Conservation (phyloP, 2,329 filamentous ascomycete genomes). For the Chaetoscypha palmicola region DNA sequence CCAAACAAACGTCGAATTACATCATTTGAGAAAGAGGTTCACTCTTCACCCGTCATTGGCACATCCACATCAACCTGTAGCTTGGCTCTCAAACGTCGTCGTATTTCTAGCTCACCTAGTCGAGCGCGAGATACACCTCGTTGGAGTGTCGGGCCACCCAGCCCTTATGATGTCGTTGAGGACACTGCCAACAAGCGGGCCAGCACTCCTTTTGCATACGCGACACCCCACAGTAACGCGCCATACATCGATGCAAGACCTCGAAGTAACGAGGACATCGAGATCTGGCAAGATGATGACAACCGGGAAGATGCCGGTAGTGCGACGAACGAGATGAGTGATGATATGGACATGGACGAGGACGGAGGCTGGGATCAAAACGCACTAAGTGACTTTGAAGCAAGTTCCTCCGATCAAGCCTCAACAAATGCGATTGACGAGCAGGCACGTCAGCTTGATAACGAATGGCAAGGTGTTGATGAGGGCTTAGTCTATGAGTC, state of each 20-base stretch:
- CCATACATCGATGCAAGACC: constrained; percentile 31
- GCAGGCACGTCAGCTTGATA: constrained; percentile 12
- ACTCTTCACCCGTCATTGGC: constrained; percentile 17
- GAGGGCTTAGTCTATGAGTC: constrained; percentile 23
- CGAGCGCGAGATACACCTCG: constrained; percentile 47
- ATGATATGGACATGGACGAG: constrained; percentile 21
- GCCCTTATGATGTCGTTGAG: constrained; percentile 24
- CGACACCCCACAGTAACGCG: constrained; percentile 64
- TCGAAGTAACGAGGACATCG: constrained; percentile 9
- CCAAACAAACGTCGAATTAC: constrained; percentile 39
- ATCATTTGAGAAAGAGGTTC: constrained; percentile 34
- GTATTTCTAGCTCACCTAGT: constrained; percentile 50
- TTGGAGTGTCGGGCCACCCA: constrained; percentile 37
- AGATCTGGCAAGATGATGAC: constrained; percentile 15
- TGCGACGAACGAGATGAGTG: constrained; percentile 20
- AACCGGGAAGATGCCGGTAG: constrained; percentile 14
- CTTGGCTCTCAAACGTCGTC: constrained; percentile 23
- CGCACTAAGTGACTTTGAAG: constrained; percentile 19
- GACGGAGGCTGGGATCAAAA: constrained; percentile 23
- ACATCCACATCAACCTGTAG: constrained; percentile 7
- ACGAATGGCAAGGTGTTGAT: constrained; percentile 27
- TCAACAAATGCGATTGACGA: background rate
- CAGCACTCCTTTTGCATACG: constrained; percentile 62
- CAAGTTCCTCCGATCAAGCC: constrained; percentile 2
- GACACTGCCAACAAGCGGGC: constrained; percentile 30